Conservation (phyloP, 768 basidiomycete genomes). For the Vararia minispora region DNA sequence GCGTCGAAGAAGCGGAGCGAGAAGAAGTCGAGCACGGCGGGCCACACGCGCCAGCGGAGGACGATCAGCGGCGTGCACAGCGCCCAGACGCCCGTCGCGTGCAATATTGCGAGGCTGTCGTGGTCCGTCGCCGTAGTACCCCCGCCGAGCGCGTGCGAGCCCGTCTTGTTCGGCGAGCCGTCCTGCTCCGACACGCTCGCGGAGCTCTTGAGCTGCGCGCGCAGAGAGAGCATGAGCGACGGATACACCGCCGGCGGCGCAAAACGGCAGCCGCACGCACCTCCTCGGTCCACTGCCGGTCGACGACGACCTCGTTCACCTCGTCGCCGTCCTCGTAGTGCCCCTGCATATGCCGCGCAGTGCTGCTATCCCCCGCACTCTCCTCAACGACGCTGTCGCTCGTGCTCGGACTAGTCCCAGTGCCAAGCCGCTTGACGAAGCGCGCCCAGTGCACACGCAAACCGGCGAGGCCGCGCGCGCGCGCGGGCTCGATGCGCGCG, state of each 20-base stretch:
- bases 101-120: slow-evolving; percentile 24
- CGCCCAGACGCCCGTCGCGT: slow-evolving; percentile 26
- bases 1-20: slow-evolving; percentile 49
- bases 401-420: slow-evolving; percentile 43
- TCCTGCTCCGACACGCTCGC: slow-evolving; percentile 41
- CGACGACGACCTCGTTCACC: slow-evolving; percentile 69
- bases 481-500: slow-evolving; percentile 22
- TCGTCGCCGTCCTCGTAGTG: slow-evolving; percentile 25
- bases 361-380: slow-evolving; percentile 16
- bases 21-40: slow-evolving; percentile 45
- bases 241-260: too few relatives aligned
- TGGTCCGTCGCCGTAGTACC: slow-evolving; percentile 25
- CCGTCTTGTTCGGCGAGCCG: slow-evolving; percentile 36
- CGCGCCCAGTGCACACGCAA: slow-evolving; percentile 36
- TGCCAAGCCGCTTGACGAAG: slow-evolving; percentile 43
- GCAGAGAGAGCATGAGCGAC: too few relatives aligned
- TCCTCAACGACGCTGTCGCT: slow-evolving; percentile 16
- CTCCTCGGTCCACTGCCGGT: slow-evolving; percentile 56
- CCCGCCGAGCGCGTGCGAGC: slow-evolving; percentile 26
- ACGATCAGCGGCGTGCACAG: slow-evolving; percentile 25
- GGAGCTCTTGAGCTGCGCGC: slow-evolving; percentile 43
- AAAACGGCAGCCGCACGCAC: too few relatives aligned
- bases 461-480: slow-evolving; percentile 9
- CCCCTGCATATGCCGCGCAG: slow-evolving; percentile 22
- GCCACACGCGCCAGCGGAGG: slow-evolving; percentile 50